Conservation (phyloP, 2,329 filamentous ascomycete species). For the Scytalidium sp. region DNA sequence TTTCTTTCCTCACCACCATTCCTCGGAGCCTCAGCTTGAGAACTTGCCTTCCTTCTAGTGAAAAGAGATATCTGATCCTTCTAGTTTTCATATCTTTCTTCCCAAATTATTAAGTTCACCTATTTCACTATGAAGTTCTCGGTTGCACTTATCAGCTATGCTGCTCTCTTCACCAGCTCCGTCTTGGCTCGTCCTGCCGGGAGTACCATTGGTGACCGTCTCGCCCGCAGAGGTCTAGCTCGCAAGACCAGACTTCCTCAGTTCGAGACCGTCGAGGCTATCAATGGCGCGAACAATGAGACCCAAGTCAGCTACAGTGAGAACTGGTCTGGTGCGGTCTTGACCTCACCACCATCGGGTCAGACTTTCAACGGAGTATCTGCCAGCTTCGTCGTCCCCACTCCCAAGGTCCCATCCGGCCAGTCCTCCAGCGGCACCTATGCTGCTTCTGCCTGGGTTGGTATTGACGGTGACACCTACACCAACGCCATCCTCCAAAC, state of each 20-base stretch:
- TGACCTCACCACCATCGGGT: constrained; percentile 22
- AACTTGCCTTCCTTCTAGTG: not conserved
- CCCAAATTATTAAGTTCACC: not conserved
- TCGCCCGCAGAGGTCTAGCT: not conserved
- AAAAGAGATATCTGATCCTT: too few relatives aligned
- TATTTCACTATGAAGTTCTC: not conserved
- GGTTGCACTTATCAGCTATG: not conserved
- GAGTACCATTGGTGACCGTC: not conserved
- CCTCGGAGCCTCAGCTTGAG: not conserved
- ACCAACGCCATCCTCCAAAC: constrained; percentile 50
- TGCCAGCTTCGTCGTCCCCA: constrained; percentile 34
- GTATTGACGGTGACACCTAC: constrained; percentile 61
- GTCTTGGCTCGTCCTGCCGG: not conserved
- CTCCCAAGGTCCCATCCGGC: constrained; percentile 23
- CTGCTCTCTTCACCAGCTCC: not conserved
- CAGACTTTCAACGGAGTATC: constrained; percentile 32
- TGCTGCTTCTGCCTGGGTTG: constrained; percentile 51
- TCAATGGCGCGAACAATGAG: constrained; percentile 14
- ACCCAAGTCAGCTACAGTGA: constrained; percentile 19
- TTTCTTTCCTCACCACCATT: not conserved
- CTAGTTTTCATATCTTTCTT: not conserved
- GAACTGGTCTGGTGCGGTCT: constrained; percentile 38
- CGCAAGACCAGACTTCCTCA: not conserved
- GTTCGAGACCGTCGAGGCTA: not conserved
- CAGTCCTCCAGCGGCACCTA: constrained; percentile 17